Evolutionary conservation across 306 rosid species (phyloP).

Genomic region (Rosa chinensis): DNA sequence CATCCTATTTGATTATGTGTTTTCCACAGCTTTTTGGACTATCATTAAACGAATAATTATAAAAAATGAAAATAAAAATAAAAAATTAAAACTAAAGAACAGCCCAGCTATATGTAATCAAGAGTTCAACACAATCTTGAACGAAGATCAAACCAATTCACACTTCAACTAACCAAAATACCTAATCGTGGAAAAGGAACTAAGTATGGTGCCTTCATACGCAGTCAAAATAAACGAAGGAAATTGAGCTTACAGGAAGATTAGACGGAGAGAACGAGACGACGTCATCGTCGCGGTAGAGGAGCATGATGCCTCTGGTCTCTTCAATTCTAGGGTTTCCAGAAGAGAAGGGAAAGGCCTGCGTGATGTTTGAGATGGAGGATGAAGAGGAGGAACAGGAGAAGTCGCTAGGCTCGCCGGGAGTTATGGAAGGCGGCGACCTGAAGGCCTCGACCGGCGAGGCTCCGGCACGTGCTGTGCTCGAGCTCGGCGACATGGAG

Average conservation of each 20-base stretch:
- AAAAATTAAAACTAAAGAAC: too few species aligned
- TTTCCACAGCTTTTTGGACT: not conserved
- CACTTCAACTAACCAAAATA: too few species aligned
- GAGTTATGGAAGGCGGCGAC: conserved; percentile 21
- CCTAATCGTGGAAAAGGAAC: not conserved
- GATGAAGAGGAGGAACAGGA: conserved; percentile 45
- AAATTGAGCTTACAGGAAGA: conserved; percentile 54
- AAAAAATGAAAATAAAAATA: too few species aligned
- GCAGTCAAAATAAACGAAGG: not conserved
- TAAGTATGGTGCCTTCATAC: not conserved
- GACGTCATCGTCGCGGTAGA: conserved; percentile 52
- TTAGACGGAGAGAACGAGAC: conserved; percentile 29
- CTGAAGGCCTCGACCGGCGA: conserved; percentile 44
- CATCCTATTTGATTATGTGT: not conserved
- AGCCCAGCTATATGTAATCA: not conserved
- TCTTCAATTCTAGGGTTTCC: conserved; percentile 99
- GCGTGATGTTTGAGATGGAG: conserved; percentile 49
- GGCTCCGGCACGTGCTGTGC: conserved; percentile 32
- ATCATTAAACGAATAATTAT: not conserved
- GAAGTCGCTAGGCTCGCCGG: conserved; percentile 39
- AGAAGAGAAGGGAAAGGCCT: conserved; percentile 80
- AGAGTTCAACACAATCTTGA: not conserved
- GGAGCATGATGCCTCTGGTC: conserved; percentile 86
- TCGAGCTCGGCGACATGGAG: conserved; percentile 45
- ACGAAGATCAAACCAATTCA: not conserved